These are phyloP conservation scores for Leccinum pachyderme DNA, from an alignment of 1,284 basidiomycete species.

Conservation along the genomic window DNA sequence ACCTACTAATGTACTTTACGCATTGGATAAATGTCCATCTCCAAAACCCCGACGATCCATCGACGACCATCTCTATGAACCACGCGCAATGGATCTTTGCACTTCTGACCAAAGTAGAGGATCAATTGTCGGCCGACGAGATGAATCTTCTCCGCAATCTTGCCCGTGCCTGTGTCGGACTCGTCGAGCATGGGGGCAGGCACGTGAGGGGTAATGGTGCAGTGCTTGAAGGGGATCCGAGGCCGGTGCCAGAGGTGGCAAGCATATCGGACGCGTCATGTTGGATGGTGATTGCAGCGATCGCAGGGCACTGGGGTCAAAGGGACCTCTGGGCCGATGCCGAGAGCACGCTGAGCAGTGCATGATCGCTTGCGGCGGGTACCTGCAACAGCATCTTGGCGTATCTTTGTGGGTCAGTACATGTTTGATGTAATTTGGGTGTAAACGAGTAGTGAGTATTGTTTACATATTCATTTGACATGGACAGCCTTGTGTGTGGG, in stretches of 20 bases:
- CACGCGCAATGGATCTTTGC: conserved; percentile 86
- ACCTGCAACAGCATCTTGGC: background rate
- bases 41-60: conserved; percentile 40
- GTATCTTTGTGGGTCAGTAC: background rate
- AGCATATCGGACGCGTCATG: conserved; percentile 59
- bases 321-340: conserved; percentile 83
- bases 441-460: too few relatives aligned
- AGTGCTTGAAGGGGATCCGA: conserved; percentile 7
- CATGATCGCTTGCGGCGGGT: conserved; percentile 14
- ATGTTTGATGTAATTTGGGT: background rate
- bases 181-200: conserved; percentile 25
- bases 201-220: background rate
- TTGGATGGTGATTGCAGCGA: conserved; percentile 78
- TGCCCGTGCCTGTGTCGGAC: conserved; percentile 66
- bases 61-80: conserved; percentile 51
- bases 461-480: conserved; percentile 10
- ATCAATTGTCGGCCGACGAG: conserved; percentile 73
- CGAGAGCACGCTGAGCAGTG: conserved; percentile 43
- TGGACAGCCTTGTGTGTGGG: conserved; percentile 15
- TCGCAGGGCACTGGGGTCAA: conserved; percentile 83
- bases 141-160: conserved; percentile 76
- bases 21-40: conserved; percentile 73
- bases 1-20: conserved; percentile 79
- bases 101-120: conserved; percentile 73
- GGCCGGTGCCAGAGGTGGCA: background rate